Percentiles rank a stretch among this genome's conserved stretches.
phyloP scores from a whole-genome alignment of 1,284 basidiomycete genomes.

The Cutaneotrichosporon arboriforme region DNA sequence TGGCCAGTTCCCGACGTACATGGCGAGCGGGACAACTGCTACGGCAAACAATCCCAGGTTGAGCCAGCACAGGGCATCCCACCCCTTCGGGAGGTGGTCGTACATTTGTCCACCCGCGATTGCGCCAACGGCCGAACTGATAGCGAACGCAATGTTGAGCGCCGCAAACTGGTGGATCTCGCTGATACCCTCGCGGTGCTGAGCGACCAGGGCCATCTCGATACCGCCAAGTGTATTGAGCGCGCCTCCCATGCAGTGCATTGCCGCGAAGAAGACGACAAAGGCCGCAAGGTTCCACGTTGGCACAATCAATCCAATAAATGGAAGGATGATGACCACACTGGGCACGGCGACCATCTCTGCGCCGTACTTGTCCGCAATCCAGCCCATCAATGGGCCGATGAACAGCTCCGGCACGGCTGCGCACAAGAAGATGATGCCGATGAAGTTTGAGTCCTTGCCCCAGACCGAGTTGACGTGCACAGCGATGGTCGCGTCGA shows the following conservation, averaged over 20 bases:
- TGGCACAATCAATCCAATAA: slow-evolving; percentile 60
- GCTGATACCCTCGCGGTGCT: slow-evolving; percentile 25
- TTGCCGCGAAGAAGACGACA: slow-evolving; percentile 56
- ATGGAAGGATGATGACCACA: slow-evolving; percentile 59
- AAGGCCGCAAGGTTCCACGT: slow-evolving; percentile 57
- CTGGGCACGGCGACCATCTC: slow-evolving; percentile 56
- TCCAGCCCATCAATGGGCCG: slow-evolving; percentile 58
- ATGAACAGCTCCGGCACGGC: slow-evolving; percentile 60
- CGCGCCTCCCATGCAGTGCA: slow-evolving; percentile 32
- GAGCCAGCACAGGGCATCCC: slow-evolving; percentile 36
- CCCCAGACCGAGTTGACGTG: slow-evolving; percentile 59
- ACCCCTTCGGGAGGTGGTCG: slow-evolving; percentile 33
- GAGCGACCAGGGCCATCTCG: slow-evolving; percentile 15
- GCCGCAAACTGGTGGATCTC: slow-evolving; percentile 44
- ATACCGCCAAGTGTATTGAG: slow-evolving; percentile 17
- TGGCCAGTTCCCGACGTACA: slow-evolving; percentile 13
- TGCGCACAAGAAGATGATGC: slow-evolving; percentile 65
- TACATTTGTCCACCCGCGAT: slow-evolving; percentile 43
- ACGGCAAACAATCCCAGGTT: slow-evolving; percentile 15
- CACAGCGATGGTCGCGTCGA: slow-evolving; percentile 54
- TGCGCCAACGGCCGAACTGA: slow-evolving; percentile 34
- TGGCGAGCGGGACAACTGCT: slow-evolving; percentile 4
- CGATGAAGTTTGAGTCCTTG: slow-evolving; percentile 60
- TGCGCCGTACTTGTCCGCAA: slow-evolving; percentile 59
- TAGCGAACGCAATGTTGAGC: slow-evolving; percentile 40